Conservation (phyloP, 73 alveolate genomes). For the Uronychia binucleata region DNA sequence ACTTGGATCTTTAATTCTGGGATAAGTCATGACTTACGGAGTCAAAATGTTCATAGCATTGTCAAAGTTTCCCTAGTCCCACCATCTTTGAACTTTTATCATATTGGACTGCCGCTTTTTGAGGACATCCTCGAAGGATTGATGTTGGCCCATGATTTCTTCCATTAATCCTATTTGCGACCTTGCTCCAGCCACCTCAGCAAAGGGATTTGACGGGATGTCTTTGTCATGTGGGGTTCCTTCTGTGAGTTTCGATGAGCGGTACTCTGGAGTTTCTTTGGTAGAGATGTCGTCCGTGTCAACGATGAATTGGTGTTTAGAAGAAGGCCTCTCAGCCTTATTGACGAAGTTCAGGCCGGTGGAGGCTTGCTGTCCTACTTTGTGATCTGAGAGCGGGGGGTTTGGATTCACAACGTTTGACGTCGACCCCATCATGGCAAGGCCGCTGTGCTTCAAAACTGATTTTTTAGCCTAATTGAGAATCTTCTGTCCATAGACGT, state of each 20-base stretch:
- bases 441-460: not conserved
- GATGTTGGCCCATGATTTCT: not conserved
- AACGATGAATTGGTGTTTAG: too few relatives aligned
- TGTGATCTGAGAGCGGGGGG: too few relatives aligned
- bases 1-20: not conserved
- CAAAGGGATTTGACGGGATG: not conserved
- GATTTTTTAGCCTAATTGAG: not conserved
- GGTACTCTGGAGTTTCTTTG: not conserved
- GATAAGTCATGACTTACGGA: not conserved
- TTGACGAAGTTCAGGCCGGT: not conserved
- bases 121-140: not conserved
- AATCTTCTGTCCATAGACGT: not conserved
- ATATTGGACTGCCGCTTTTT: not conserved
- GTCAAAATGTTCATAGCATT: not conserved
- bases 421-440: not conserved
- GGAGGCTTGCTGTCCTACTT: too few relatives aligned
- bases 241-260: constrained; percentile 12
- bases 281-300: not conserved
- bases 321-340: not conserved
- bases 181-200: not conserved
- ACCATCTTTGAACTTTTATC: not conserved
- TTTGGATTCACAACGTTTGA: not conserved
- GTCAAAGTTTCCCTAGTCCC: not conserved
- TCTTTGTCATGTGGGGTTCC: not conserved
- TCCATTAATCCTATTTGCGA: not conserved